Evolutionary conservation across 345 rosid genomes (phyloP).

Genomic region (Salix arbutifolia): DNA sequence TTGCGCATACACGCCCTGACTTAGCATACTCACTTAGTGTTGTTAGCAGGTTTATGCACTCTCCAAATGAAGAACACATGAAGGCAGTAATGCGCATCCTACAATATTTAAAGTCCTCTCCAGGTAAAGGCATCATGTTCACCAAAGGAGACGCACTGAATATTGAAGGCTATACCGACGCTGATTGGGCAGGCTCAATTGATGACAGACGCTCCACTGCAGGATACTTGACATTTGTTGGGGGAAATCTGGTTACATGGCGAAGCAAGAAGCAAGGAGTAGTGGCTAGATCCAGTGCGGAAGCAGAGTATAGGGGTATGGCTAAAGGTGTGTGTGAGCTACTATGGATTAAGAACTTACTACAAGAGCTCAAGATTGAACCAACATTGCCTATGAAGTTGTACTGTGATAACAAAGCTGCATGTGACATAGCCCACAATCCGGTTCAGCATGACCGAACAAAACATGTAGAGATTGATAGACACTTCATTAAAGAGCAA

Average conservation of each 20-base stretch:
- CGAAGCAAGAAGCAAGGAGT: too few relatives aligned
- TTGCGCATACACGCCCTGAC: not conserved
- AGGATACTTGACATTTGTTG: too few relatives aligned
- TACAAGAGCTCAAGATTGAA: not conserved
- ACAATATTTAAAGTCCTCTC: not conserved
- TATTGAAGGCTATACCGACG: not conserved
- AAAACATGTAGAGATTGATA: too few relatives aligned
- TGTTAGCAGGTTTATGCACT: not conserved
- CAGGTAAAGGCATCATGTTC: not conserved
- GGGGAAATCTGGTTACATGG: too few relatives aligned
- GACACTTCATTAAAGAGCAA: not conserved
- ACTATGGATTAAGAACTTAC: not conserved
- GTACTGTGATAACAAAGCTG: not conserved
- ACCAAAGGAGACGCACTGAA: not conserved
- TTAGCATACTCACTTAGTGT: not conserved
- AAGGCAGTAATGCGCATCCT: too few relatives aligned
- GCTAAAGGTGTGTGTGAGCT: too few relatives aligned
- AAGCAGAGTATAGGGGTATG: too few relatives aligned
- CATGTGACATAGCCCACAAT: not conserved
- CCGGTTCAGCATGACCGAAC: not conserved
- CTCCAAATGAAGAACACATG: too few relatives aligned
- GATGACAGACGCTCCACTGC: not conserved
- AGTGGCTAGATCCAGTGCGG: too few relatives aligned
- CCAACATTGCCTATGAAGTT: not conserved
- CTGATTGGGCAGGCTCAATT: not conserved